These are phyloP conservation scores for Medicago ruthenica DNA, from an alignment of 306 rosid genomes.

Conservation along the genomic window DNA sequence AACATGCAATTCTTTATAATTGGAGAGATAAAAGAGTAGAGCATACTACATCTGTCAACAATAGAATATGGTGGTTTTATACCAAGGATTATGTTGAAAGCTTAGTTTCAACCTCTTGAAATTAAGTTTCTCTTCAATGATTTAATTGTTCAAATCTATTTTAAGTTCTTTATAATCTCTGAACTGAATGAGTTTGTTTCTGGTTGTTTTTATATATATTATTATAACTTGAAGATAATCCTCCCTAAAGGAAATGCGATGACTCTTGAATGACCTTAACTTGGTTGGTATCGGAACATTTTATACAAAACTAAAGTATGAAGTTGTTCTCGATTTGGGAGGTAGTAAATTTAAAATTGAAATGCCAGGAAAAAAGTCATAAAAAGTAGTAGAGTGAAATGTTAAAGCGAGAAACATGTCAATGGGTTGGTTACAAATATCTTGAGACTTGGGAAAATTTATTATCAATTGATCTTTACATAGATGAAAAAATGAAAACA, in stretches of 20 bases:
- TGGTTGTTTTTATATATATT: not conserved
- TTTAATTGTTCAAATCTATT: not conserved
- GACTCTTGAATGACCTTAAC: not conserved
- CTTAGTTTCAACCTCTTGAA: not conserved
- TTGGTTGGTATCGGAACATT: not conserved
- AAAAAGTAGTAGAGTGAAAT: too few species aligned
- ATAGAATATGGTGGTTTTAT: not conserved
- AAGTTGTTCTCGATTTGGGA: too few species aligned
- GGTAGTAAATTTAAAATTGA: too few species aligned
- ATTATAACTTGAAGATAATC: not conserved
- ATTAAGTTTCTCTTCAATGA: not conserved
- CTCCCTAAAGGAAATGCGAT: not conserved
- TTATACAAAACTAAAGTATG: too few species aligned
- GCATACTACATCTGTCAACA: not conserved
- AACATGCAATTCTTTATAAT: not conserved
- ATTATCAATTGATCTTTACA: too few species aligned
- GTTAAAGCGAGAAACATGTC: too few species aligned
- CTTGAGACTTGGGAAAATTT: too few species aligned
- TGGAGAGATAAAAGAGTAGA: slow-evolving; percentile 14
- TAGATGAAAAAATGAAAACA: too few species aligned
- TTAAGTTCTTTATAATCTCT: too few species aligned
- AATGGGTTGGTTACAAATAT: too few species aligned
- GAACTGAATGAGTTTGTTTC: not conserved
- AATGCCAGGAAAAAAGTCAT: too few species aligned
- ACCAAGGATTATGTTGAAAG: not conserved